Evolutionary conservation across 106 monocot species (phyloP).

Genomic region (Ottelia alismoides): DNA sequence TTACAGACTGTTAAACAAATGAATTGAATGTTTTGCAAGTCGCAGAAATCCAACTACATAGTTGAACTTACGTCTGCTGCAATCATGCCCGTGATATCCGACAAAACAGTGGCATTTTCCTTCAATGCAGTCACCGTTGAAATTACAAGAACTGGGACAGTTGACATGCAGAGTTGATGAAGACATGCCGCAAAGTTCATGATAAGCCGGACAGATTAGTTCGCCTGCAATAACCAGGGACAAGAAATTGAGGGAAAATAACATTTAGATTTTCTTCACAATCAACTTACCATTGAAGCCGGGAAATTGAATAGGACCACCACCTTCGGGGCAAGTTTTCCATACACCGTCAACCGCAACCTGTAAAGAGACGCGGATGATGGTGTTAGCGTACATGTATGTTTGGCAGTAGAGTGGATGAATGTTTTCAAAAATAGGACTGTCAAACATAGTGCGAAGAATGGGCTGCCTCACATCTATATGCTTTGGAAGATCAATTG

Average conservation of each 20-base stretch:
- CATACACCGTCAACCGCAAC: conserved; percentile 93
- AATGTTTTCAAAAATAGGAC: neutral
- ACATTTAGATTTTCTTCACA: neutral
- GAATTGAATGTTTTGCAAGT: neutral
- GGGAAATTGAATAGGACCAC: conserved; percentile 90
- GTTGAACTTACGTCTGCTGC: conserved; percentile 56
- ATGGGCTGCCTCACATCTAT: neutral
- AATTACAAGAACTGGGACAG: conserved; percentile 64
- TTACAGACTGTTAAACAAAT: neutral
- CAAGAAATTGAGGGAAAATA: neutral
- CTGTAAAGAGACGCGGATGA: conserved; percentile 40
- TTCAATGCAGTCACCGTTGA: conserved; percentile 85
- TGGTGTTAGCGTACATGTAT: neutral
- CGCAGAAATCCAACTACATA: neutral
- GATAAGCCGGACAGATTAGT: conserved; percentile 90
- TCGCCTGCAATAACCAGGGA: conserved; percentile 44
- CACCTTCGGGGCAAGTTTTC: conserved; percentile 75
- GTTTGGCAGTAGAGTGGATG: neutral
- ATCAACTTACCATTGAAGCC: conserved; percentile 76
- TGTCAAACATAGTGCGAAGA: neutral
- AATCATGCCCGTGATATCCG: conserved; percentile 89
- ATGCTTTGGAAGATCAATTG: neutral
- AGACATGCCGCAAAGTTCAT: conserved; percentile 58
- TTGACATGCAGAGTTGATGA: conserved; percentile 42
- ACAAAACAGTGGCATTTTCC: conserved; percentile 84